A percentile compares a stretch with the other conserved stretches of the same genome.
Conservation (phyloP, 352 stramenopile genomes). For the Globisporangium echinulatum region DNA sequence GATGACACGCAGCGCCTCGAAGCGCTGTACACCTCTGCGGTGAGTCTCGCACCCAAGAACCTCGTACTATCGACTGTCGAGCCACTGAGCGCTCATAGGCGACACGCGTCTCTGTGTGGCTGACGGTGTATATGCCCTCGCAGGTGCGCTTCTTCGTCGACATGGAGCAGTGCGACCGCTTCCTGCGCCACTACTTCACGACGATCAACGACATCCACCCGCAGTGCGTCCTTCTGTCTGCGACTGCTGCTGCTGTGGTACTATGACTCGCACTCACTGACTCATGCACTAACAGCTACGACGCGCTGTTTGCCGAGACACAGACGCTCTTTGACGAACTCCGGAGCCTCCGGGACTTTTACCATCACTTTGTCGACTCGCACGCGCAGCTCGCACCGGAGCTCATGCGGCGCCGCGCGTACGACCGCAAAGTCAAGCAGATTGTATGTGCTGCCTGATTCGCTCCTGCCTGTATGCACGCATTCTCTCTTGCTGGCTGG, state of each 20-base stretch:
- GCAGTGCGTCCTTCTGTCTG: constrained; percentile 27
- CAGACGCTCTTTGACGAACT: constrained; percentile 78
- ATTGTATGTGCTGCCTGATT: constrained; percentile 22
- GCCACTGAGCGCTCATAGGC: too few species aligned
- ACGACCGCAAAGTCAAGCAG: constrained; percentile 41
- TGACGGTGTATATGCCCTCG: background rate
- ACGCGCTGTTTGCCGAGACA: constrained; percentile 54
- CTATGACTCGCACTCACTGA: background rate
- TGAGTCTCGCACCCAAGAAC: background rate
- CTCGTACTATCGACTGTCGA: too few species aligned
- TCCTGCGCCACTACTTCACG: constrained; percentile 70
- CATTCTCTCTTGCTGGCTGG: background rate
- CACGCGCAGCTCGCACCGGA: constrained; percentile 55
- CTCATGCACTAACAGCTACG: constrained; percentile 30
- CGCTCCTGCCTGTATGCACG: too few species aligned
- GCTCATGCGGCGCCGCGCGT: constrained; percentile 44
- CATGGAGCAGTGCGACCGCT: constrained; percentile 84
- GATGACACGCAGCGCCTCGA: constrained; percentile 10
- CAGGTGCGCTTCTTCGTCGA: constrained; percentile 80
- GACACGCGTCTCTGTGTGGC: background rate
- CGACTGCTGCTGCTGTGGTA: background rate
- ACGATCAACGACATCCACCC: constrained; percentile 81
- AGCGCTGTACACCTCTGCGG: constrained; percentile 14
- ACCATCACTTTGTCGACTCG: constrained; percentile 67
- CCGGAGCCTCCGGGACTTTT: constrained; percentile 72